Evolutionary conservation across 2,329 filamentous ascomycete genomes (phyloP).

Genomic region (Ophiocordyceps camponoti-rufipedis): DNA sequence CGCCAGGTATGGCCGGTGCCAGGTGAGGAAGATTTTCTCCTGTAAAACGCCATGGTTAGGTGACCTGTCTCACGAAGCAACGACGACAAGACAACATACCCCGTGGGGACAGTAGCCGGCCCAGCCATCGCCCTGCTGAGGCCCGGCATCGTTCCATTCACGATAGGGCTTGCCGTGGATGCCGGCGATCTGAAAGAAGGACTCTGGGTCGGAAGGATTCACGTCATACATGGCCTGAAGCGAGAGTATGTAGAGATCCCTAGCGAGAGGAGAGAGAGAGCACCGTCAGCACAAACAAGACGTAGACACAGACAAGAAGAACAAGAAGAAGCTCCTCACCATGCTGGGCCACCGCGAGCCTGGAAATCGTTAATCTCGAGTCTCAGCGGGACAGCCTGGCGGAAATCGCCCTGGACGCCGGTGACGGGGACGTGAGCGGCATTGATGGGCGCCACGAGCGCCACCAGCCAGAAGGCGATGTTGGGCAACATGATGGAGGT

Average conservation of each 20-base stretch:
- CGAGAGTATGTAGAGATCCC: conserved; percentile 32
- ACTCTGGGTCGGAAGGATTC: conserved; percentile 21
- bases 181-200: conserved; percentile 33
- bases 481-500: conserved; percentile 5
- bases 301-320: too few relatives aligned
- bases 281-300: background rate
- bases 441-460: conserved; percentile 8
- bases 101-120: conserved; percentile 27
- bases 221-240: conserved; percentile 22
- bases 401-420: conserved; percentile 19
- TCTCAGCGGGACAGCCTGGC: conserved; percentile 23
- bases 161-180: conserved; percentile 22
- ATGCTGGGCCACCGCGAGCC: conserved; percentile 20
- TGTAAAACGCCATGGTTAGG: conserved; percentile 5
- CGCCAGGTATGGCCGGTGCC: conserved; percentile 37
- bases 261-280: conserved; percentile 3
- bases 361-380: conserved; percentile 28
- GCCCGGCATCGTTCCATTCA: conserved; percentile 23
- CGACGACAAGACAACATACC: conserved; percentile 12
- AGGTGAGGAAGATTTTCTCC: conserved; percentile 31
- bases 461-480: conserved; percentile 8
- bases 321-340: conserved; percentile 12
- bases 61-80: background rate
- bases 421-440: conserved; percentile 14
- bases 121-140: conserved; percentile 11